Conservation (phyloP, 1,284 basidiomycete genomes). For the Boletellus dicymbophilus region DNA sequence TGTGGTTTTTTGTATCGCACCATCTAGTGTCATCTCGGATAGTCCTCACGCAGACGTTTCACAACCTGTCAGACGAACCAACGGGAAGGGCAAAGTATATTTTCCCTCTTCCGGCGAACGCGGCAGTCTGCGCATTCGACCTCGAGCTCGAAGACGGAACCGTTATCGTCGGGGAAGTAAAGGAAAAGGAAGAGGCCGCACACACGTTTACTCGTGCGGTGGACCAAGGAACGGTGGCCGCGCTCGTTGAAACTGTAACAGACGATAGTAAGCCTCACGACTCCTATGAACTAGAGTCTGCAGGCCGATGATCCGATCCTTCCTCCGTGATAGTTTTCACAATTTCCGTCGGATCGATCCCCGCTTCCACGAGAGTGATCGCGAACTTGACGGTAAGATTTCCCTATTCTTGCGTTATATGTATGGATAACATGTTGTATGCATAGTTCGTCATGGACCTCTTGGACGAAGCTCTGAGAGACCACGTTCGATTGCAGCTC, state of each 20-base stretch:
- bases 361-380: constrained; percentile 39
- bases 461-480: constrained; percentile 44
- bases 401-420: background rate
- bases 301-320: background rate
- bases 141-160: constrained; percentile 42
- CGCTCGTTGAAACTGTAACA: constrained; percentile 48
- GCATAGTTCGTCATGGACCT: constrained; percentile 42
- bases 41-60: constrained; percentile 49
- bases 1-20: constrained; percentile 1
- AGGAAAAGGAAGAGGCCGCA: constrained; percentile 48
- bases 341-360: constrained; percentile 56
- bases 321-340: constrained; percentile 49
- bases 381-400: constrained; percentile 47
- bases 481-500: constrained; percentile 52
- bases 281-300: background rate
- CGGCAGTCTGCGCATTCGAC: constrained; percentile 51
- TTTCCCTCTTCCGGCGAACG: constrained; percentile 60
- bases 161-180: constrained; percentile 46
- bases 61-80: constrained; percentile 36
- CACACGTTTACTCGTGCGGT: constrained; percentile 45
- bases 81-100: constrained; percentile 52
- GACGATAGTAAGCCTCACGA: constrained; percentile 47
- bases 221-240: constrained; percentile 42
- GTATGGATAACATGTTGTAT: background rate
- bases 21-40: constrained; percentile 50